These are phyloP conservation scores for Paraconiothyrium sp. DNA, from an alignment of 2,329 filamentous ascomycete species.

Conservation along the genomic window DNA sequence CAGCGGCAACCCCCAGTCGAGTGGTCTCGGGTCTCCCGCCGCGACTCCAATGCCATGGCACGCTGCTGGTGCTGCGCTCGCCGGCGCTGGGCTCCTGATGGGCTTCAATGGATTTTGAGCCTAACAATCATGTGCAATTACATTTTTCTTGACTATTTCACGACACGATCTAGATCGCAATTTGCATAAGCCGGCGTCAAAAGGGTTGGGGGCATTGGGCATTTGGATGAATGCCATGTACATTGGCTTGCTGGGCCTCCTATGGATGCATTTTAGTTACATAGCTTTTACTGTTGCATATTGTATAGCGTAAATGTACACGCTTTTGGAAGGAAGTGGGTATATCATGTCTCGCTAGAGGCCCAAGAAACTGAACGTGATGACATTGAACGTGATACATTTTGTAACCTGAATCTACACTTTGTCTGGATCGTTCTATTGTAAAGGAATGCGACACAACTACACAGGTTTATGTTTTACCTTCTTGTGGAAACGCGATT, in stretches of 20 bases:
- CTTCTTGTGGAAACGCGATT: neutral
- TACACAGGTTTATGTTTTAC: neutral
- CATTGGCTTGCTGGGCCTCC: neutral
- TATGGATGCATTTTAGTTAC: neutral
- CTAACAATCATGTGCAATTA: neutral
- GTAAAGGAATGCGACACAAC: neutral
- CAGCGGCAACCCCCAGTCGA: conserved; percentile 7
- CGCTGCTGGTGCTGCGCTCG: conserved; percentile 39
- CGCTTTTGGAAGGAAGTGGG: neutral
- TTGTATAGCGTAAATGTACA: neutral
- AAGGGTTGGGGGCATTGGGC: neutral
- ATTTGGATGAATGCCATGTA: neutral
- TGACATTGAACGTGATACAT: neutral
- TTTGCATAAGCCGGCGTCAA: conserved; percentile 10
- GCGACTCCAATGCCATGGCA: conserved; percentile 41
- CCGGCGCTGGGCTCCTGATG: conserved; percentile 42
- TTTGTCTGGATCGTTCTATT: neutral
- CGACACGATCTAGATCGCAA: neutral
- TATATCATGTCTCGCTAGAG: neutral
- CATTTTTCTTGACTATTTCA: neutral
- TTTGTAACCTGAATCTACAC: neutral
- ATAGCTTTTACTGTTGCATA: conserved; percentile 4
- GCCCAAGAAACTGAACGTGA: neutral
- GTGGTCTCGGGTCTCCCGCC: conserved; percentile 21
- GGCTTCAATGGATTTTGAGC: conserved; percentile 46